phyloP scores from a whole-genome alignment of 2,329 filamentous ascomycete species.

The Xylaria sp. region DNA sequence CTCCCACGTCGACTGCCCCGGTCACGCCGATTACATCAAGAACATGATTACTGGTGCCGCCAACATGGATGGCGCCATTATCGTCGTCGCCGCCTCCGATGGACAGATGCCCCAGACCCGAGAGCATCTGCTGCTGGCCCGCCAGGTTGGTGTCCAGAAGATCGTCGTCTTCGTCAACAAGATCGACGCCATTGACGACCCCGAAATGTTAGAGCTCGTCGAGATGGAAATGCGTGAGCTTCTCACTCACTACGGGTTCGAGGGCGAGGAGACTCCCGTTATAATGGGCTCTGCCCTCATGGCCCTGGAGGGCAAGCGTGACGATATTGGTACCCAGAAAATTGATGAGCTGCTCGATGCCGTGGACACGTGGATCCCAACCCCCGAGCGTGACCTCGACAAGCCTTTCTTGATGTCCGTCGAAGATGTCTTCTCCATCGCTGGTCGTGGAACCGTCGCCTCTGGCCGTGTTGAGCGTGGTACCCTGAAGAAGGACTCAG shows the following conservation, averaged over 20 bases:
- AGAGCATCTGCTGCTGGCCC: constrained; percentile 96
- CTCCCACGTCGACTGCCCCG: constrained; percentile 99
- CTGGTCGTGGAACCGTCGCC: constrained; percentile 94
- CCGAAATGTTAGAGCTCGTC: constrained; percentile 99
- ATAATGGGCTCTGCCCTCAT: constrained; percentile 97
- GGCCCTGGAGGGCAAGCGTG: constrained; percentile 85
- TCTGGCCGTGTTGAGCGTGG: constrained; percentile 98
- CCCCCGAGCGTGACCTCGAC: constrained; percentile 90
- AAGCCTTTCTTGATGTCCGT: constrained; percentile 99
- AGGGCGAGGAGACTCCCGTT: constrained; percentile 97
- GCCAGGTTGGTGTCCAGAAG: constrained; percentile 97
- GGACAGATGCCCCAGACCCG: constrained; percentile 99
- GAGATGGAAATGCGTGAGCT: constrained; percentile 99
- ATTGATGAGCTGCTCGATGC: constrained; percentile 92
- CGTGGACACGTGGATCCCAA: constrained; percentile 96
- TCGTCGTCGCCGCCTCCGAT: constrained; percentile 97
- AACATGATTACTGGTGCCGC: constrained; percentile 99
- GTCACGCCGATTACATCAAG: constrained; percentile 99
- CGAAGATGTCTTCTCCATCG: constrained; percentile 90
- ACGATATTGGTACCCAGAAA: constrained; percentile 86
- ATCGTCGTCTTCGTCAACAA: constrained; percentile 99
- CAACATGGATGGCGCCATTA: constrained; percentile 99
- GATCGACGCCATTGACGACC: constrained; percentile 95
- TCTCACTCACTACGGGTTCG: constrained; percentile 90
- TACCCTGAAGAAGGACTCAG: constrained; percentile 89